A percentile compares a stretch with the other conserved stretches of the same genome.
phyloP scores from a whole-genome alignment of 371 early-diverging fungal genomes.

The Lichtheimia corymbifera region DNA sequence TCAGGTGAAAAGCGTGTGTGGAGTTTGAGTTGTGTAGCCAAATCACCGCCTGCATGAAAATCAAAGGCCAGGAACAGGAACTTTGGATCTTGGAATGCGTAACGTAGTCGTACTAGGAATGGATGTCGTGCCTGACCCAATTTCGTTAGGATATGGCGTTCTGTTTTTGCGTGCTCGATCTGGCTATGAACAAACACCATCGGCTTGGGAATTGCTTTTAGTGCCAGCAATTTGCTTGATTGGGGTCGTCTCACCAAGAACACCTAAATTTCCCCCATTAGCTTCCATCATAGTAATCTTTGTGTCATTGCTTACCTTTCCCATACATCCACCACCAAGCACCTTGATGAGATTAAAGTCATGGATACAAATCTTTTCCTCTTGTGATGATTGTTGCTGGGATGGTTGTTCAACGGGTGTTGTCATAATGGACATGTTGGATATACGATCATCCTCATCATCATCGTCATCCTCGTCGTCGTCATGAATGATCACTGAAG shows the following conservation, averaged over 20 bases:
- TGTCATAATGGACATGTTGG: not conserved
- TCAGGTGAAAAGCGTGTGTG: constrained; percentile 36
- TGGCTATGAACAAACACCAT: constrained; percentile 85
- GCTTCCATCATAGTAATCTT: not conserved
- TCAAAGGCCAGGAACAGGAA: constrained; percentile 96
- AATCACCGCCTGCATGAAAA: constrained; percentile 93
- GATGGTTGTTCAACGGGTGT: not conserved
- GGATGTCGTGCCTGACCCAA: constrained; percentile 69
- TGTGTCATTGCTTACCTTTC: constrained; percentile 32
- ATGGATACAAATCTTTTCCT: constrained; percentile 24
- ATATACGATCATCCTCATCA: not conserved
- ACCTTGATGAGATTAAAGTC: constrained; percentile 52
- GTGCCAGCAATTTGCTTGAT: constrained; percentile 77
- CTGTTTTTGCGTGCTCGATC: constrained; percentile 65
- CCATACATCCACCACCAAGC: constrained; percentile 53
- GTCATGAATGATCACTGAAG: not conserved
- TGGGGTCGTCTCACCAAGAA: constrained; percentile 75
- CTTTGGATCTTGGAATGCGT: constrained; percentile 88
- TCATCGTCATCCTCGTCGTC: not conserved
- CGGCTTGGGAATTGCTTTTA: constrained; percentile 96
- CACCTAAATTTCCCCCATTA: constrained; percentile 44
- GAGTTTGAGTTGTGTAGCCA: constrained; percentile 82
- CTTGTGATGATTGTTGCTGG: not conserved
- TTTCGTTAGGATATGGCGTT: constrained; percentile 50
- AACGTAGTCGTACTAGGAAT: constrained; percentile 91